A percentile compares a stretch with the other conserved stretches of the same genome.
These are phyloP conservation scores for Neurospora sp. DNA, from an alignment of 495 filamentous ascomycete species.

Conservation along the genomic window DNA sequence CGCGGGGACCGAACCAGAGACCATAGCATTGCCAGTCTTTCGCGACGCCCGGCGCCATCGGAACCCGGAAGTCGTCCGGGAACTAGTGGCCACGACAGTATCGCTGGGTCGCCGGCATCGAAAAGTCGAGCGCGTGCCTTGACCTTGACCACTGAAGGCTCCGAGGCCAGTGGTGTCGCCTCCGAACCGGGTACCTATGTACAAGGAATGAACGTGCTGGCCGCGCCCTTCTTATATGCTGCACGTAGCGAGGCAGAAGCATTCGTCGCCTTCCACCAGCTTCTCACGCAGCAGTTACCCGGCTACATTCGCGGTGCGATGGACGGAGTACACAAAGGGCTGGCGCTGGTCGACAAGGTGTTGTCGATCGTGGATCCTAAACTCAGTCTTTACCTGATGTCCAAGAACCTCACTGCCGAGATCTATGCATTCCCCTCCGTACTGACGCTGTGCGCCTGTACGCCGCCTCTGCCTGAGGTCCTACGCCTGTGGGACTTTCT, in stretches of 20 bases:
- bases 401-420: constrained; percentile 80
- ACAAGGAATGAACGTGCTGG: constrained; percentile 99
- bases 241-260: constrained; percentile 91
- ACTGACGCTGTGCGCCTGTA: constrained; percentile 88
- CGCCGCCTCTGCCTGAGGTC: constrained; percentile 92
- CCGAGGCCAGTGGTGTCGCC: constrained; percentile 35
- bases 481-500: constrained; percentile 96
- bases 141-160: constrained; percentile 49
- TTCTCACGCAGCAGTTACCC: constrained; percentile 81
- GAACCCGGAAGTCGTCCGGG: constrained; percentile 17
- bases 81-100: constrained; percentile 21
- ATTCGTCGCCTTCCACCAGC: constrained; percentile 80
- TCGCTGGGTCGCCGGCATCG: constrained; percentile 31
- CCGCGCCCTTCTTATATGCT: constrained; percentile 91
- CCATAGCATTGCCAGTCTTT: constrained; percentile 18
- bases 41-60: constrained; percentile 25
- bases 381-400: constrained; percentile 69
- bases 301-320: constrained; percentile 92
- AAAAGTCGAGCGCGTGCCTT: constrained; percentile 42
- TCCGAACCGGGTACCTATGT: constrained; percentile 74
- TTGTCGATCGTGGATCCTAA: constrained; percentile 84
- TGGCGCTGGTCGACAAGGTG: constrained; percentile 83
- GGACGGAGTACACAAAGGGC: constrained; percentile 91
- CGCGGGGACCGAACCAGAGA: constrained; percentile 33
- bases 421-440: constrained; percentile 98